A percentile compares a stretch with the other conserved stretches of the same genome.
phyloP scores from a whole-genome alignment of 108 stramenopile genomes.

The Cyclotella sp. region DNA sequence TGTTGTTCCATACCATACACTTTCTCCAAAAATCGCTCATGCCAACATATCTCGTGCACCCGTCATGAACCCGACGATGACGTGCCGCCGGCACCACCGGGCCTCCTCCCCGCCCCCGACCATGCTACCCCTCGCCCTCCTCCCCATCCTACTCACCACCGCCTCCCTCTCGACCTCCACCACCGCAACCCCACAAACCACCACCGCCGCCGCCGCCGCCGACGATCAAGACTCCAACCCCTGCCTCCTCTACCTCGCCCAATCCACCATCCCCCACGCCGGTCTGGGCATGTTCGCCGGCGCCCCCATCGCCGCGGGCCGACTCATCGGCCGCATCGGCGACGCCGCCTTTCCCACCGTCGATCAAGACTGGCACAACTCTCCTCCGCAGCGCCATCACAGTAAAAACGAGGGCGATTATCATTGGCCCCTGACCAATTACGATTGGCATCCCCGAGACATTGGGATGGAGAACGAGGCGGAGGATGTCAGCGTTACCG shows the following conservation, averaged over 20 bases:
- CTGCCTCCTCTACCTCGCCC: conserved; percentile 49
- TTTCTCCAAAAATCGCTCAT: no score
- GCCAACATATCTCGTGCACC: no score
- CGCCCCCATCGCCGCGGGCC: conserved; percentile 17
- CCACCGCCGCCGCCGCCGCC: neutral
- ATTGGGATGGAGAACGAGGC: conserved; percentile 47
- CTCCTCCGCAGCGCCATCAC: neutral
- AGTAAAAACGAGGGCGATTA: conserved; percentile 47
- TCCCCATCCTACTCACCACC: neutral
- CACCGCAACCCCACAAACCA: neutral
- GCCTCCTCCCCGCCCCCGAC: no score
- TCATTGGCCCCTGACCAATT: conserved; percentile 56
- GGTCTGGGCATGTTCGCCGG: conserved; percentile 54
- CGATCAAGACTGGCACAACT: conserved; percentile 57
- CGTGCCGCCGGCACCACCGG: no score
- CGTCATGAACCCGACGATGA: no score
- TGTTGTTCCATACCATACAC: no score
- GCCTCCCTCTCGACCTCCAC: neutral
- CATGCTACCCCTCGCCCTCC: neutral
- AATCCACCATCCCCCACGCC: conserved; percentile 54
- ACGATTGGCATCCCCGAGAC: conserved; percentile 53
- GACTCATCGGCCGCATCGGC: conserved; percentile 48
- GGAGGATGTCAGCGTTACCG: conserved; percentile 49
- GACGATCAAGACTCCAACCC: conserved; percentile 2
- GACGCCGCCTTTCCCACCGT: conserved; percentile 51